phyloP scores from a whole-genome alignment of 2,329 filamentous ascomycete species.

The Exophiala viscosa region DNA sequence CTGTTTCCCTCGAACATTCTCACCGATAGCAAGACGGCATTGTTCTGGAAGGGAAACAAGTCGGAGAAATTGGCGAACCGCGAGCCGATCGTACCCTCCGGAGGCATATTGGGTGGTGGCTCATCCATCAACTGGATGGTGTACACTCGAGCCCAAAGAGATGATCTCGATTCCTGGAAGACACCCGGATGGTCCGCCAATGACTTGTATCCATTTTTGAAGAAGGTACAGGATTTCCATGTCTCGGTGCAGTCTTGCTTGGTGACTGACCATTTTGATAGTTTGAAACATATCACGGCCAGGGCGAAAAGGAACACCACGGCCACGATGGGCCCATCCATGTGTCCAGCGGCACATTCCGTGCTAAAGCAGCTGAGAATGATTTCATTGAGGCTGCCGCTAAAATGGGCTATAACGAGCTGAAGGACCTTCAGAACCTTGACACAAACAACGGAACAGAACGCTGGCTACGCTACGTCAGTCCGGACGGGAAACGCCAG shows the following conservation, averaged over 20 bases:
- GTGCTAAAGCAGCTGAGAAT: slow-evolving; percentile 39
- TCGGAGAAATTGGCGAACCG: slow-evolving; percentile 34
- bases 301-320: slow-evolving; percentile 45
- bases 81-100: slow-evolving; percentile 38
- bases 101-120: slow-evolving; percentile 60
- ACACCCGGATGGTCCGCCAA: slow-evolving; percentile 50
- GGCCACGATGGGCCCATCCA: slow-evolving; percentile 55
- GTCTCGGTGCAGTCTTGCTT: too few species aligned
- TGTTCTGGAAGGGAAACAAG: slow-evolving; percentile 52
- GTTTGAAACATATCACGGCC: slow-evolving; percentile 55
- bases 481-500: slow-evolving; percentile 53
- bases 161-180: slow-evolving; percentile 49
- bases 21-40: slow-evolving; percentile 48
- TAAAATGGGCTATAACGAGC: slow-evolving; percentile 49
- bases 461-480: slow-evolving; percentile 50
- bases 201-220: slow-evolving; percentile 51
- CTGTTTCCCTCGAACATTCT: slow-evolving; percentile 49
- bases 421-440: slow-evolving; percentile 54
- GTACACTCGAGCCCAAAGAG: slow-evolving; percentile 37
- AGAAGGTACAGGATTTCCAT: slow-evolving; percentile 40
- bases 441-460: slow-evolving; percentile 38
- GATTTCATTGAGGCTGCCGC: slow-evolving; percentile 50
- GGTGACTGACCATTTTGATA: not conserved
- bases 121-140: slow-evolving; percentile 60
- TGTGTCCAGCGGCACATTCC: slow-evolving; percentile 51